phyloP scores from a whole-genome alignment of 148 eudicot genomes.

The Drosera capensis region DNA sequence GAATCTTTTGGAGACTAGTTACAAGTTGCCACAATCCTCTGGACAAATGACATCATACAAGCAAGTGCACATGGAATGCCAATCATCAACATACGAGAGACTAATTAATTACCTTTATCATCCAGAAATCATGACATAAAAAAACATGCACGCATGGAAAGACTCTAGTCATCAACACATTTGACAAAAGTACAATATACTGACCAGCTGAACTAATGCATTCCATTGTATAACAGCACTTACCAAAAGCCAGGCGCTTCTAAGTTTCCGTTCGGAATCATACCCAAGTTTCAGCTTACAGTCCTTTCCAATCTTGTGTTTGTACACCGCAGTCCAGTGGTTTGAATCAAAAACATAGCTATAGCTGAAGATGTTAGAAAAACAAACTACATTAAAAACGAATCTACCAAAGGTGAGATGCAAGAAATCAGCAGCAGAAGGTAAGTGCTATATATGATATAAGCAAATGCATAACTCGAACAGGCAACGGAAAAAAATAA shows the following conservation, averaged over 20 bases:
- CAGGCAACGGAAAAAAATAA: too few species aligned
- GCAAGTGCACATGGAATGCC: too few species aligned
- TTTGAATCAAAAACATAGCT: slow-evolving; percentile 64
- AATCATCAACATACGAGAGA: neutral
- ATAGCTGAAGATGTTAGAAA: slow-evolving; percentile 29
- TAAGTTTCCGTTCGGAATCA: slow-evolving; percentile 65
- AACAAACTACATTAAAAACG: neutral
- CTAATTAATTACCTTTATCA: neutral
- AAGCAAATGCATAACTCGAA: too few species aligned
- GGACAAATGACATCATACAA: too few species aligned
- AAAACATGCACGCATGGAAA: too few species aligned
- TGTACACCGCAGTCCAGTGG: slow-evolving; percentile 68
- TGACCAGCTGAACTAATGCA: neutral
- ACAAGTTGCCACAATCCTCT: too few species aligned
- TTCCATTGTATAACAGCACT: slow-evolving; percentile 7
- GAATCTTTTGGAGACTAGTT: too few species aligned
- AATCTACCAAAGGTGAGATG: too few species aligned
- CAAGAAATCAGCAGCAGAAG: too few species aligned
- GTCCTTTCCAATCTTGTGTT: slow-evolving; percentile 67
- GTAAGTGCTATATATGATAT: too few species aligned
- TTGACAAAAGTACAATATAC: neutral
- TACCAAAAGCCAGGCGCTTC: slow-evolving; percentile 94
- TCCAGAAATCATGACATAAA: neutral
- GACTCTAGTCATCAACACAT: neutral
- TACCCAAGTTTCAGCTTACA: slow-evolving; percentile 83